These are phyloP conservation scores for Penicillium ochrochloron DNA, from an alignment of 495 filamentous ascomycete genomes.

Conservation along the genomic window DNA sequence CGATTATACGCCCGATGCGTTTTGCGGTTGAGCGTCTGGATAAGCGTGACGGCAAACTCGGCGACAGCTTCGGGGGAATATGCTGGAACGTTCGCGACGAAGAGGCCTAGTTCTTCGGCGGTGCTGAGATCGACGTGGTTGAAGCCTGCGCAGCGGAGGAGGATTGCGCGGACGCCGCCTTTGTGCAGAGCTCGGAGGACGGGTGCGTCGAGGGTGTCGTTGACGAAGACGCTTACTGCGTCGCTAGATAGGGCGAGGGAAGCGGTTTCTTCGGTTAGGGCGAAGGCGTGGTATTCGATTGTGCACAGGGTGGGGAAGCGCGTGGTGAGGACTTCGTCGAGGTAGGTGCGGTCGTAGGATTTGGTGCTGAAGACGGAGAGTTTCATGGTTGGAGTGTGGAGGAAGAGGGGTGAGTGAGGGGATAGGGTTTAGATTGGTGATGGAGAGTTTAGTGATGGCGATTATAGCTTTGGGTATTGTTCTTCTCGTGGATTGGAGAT, in stretches of 20 bases:
- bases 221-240: conserved; percentile 74
- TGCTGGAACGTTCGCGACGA: conserved; percentile 69
- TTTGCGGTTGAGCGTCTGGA: conserved; percentile 71
- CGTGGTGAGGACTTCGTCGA: conserved; percentile 36
- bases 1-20: conserved; percentile 74
- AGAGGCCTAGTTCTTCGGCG: conserved; percentile 61
- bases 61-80: conserved; percentile 76
- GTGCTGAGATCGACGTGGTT: conserved; percentile 67
- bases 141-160: conserved; percentile 72
- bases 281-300: conserved; percentile 59
- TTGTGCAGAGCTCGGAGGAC: conserved; percentile 56
- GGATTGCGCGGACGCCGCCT: conserved; percentile 57
- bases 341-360: conserved; percentile 61
- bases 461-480: not conserved
- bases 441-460: not conserved
- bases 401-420: not conserved
- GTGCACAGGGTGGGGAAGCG: conserved; percentile 38
- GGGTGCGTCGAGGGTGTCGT: conserved; percentile 58
- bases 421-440: not conserved
- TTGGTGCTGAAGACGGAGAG: conserved; percentile 67
- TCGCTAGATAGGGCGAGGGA: conserved; percentile 55
- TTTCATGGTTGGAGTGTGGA: conserved; percentile 46
- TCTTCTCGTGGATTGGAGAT: not conserved
- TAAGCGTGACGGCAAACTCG: conserved; percentile 69
- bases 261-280: conserved; percentile 60